A percentile compares a stretch with the other conserved stretches of the same genome.
Conservation (phyloP, 2,329 filamentous ascomycete species). For the Botrytis deweyae region DNA sequence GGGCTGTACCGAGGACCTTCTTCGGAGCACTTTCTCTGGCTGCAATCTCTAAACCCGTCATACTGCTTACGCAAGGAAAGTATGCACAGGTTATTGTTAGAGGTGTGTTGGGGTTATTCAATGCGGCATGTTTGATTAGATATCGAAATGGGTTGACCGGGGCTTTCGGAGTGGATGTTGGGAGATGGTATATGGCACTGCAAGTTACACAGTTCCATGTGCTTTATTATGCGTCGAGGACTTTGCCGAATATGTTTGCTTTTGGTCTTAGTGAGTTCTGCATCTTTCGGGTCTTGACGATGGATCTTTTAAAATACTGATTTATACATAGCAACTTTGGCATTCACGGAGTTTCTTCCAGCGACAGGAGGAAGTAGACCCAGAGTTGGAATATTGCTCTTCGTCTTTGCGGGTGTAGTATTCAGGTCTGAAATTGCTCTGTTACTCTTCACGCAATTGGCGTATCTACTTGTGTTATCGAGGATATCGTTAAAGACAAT, state of each 20-base stretch:
- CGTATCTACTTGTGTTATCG: slow-evolving; percentile 60
- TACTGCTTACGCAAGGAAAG: slow-evolving; percentile 55
- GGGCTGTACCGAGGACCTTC: slow-evolving; percentile 89
- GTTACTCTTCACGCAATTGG: slow-evolving; percentile 66
- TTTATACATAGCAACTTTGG: slow-evolving; percentile 58
- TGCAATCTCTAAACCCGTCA: slow-evolving; percentile 65
- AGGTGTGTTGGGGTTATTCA: slow-evolving; percentile 73
- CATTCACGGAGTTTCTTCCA: slow-evolving; percentile 48
- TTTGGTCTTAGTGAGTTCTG: slow-evolving; percentile 72
- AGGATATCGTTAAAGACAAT: slow-evolving; percentile 57
- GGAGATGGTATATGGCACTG: slow-evolving; percentile 76
- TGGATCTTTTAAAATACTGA: slow-evolving; percentile 16
- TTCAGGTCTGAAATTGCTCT: slow-evolving; percentile 90
- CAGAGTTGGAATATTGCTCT: slow-evolving; percentile 60
- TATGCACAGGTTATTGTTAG: slow-evolving; percentile 65
- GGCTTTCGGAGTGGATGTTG: slow-evolving; percentile 67
- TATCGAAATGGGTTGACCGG: slow-evolving; percentile 63
- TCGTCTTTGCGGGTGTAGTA: slow-evolving; percentile 77
- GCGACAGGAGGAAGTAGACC: slow-evolving; percentile 43
- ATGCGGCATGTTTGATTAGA: slow-evolving; percentile 65
- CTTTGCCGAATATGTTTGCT: slow-evolving; percentile 94
- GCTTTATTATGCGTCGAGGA: slow-evolving; percentile 87
- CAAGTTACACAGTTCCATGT: slow-evolving; percentile 88
- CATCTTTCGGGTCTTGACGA: neutral
- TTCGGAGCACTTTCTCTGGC: slow-evolving; percentile 77